Evolutionary conservation across 768 basidiomycete genomes (phyloP), one percentile per base, ranked within the genome.

Genomic region (Pleurotus djamor): DNA sequence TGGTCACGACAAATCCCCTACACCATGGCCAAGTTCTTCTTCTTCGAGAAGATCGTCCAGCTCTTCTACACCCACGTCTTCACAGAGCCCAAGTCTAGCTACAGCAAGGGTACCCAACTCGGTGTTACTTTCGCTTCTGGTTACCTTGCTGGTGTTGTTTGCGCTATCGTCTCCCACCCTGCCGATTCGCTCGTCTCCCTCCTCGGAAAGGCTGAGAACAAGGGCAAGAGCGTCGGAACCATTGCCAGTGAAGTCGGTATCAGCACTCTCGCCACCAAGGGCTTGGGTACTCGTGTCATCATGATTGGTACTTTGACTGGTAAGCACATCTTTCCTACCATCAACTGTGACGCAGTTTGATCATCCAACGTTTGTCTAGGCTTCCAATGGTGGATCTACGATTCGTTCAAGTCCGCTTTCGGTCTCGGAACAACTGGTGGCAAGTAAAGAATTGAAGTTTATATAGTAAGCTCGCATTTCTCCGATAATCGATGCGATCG

Each of bases 21-120:
- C 83, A 97, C 95, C 68, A 96, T 97, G 94, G 94, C 94, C 81
- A 97, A 97, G 78, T 97, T 97, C 86, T 93, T 85, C 85, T 94
- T 92, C 84, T 96, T 88, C 73, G 93, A 95, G 74, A 87, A 88
- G 81, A 90, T 91, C 66, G 92, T 90, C 71, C 81, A 86, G 68
- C 72, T 91, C 66, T 95, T 96, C 81, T 93, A 93, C 76, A 92
- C 89, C 64, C 85, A 91, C 70, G 90, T 94, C 73, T 89, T 95
- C 77, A 83, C 88, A 45, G 76, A 80, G 60, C 89, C 91, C 67
- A 93, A 92, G 74, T 84, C 89, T 9, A 78, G 83, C 12, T 92
- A 93, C 74, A 74, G 83, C 77, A 88, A 94, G 79, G 73, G 83
- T 63, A 95, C 88, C 48, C 92, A 96, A 71, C 92, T 98, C 67